Base-by-base conservation (phyloP, 192 early-diverging fungal species). In the Backusella morwellensis region DNA sequence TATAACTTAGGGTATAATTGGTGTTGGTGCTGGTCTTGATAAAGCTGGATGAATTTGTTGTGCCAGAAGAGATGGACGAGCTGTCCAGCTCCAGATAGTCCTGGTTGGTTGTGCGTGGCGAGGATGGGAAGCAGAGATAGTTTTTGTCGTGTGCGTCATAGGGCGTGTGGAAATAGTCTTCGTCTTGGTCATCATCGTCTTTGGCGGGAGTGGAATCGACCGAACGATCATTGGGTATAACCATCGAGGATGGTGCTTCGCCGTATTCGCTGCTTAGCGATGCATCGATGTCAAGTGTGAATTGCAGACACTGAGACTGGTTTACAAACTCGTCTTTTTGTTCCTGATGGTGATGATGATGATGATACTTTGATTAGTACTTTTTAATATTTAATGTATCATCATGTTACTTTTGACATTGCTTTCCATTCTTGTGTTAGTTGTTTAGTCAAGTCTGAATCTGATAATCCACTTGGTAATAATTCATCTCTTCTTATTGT, bases 161-260 rank as follows among this genome's bases (percentile, higher is more conserved):
- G 17, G 47, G 47, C 4, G 26, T 23, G 26, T 68, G 35, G 7
- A 68, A 68, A n/a, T 68, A 35, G 15, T 68, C 67, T 36, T 26
- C 29, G 14, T 68, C 17, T 17, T 35, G 6, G 19, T 34, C 9
- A 35, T 17, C 66, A 21, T 34, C 15, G 35, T 36, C 67, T 36
- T 68, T 68, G 35, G 17, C 5, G 17, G 70, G 44, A 19, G 7
- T 40, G 12, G 35, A 72, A 32, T 50, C 40, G 5, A 42, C 40
- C 2, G 70, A 47, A 6, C 26, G 70, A 50, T 72, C 70, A 50
- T 72, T 72, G 14, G 70, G 70, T 50, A 72, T 72, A 44, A 72
- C 70, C 70, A 72, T 72, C 12, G 70, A 72, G 17, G 68, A 70
- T 40, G 68, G 68, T 70, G 36, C 40, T 47, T 72, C 70, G 15